Evolutionary conservation across 768 basidiomycete species (phyloP).

Genomic region (Tricholomella constricta): DNA sequence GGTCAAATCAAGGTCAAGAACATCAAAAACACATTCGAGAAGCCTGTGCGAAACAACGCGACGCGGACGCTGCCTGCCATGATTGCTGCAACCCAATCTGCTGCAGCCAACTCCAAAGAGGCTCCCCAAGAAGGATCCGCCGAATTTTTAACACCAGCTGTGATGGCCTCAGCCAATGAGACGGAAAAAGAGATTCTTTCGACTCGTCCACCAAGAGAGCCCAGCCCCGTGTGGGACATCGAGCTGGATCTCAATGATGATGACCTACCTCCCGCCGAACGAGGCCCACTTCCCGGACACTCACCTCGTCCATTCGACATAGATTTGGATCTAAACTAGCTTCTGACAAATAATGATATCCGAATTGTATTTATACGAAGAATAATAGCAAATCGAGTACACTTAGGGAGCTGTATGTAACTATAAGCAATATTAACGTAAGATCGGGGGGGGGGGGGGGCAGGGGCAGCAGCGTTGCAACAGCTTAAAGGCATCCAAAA

Average conservation of each 20-base stretch:
- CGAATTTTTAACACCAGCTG: background rate
- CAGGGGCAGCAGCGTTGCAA: too few species aligned
- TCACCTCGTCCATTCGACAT: conserved; percentile 41
- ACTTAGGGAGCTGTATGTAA: background rate
- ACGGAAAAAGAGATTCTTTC: conserved; percentile 24
- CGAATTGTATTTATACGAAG: too few species aligned
- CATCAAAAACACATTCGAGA: conserved; percentile 87
- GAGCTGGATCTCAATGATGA: conserved; percentile 55
- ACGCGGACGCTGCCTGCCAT: conserved; percentile 45
- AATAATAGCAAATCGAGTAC: conserved; percentile 2
- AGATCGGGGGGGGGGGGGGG: background rate
- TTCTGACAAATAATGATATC: background rate
- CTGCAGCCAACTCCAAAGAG: conserved; percentile 5
- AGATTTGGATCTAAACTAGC: conserved; percentile 47
- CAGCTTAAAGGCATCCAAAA: background rate
- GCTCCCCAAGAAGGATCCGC: background rate
- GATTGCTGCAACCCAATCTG: conserved; percentile 28
- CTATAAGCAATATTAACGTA: conserved; percentile 15
- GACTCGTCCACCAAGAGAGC: conserved; percentile 31
- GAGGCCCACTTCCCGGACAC: conserved; percentile 15
- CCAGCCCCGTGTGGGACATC: conserved; percentile 75
- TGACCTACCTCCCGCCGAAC: conserved; percentile 11
- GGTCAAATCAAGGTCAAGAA: conserved; percentile 93
- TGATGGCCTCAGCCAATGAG: conserved; percentile 6
- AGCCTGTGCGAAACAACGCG: conserved; percentile 75